Conservation (phyloP, 768 basidiomycete species). For the Terana coerulea region DNA sequence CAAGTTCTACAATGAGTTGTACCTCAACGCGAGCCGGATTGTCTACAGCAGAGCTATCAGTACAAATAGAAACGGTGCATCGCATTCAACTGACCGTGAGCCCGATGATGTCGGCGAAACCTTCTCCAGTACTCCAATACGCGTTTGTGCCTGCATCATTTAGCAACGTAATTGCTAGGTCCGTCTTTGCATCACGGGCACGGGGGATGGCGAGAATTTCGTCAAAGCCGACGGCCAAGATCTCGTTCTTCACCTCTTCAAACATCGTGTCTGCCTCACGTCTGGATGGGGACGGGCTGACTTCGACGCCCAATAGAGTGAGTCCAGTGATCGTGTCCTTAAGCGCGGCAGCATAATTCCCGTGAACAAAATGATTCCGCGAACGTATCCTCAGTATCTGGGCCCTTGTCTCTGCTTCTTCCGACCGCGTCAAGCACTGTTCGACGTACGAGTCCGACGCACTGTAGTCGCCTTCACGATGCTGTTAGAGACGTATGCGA, state of each 20-base stretch:
- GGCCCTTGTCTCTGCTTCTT: slow-evolving; percentile 51
- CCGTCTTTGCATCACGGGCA: slow-evolving; percentile 53
- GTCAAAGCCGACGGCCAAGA: slow-evolving; percentile 65
- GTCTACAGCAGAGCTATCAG: slow-evolving; percentile 37
- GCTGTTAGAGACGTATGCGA: neutral
- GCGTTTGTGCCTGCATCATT: slow-evolving; percentile 73
- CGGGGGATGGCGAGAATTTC: slow-evolving; percentile 60
- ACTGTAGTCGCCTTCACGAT: slow-evolving; percentile 45
- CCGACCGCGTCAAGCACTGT: slow-evolving; percentile 49
- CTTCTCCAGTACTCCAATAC: slow-evolving; percentile 60
- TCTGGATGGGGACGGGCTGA: slow-evolving; percentile 48
- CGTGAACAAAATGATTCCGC: slow-evolving; percentile 60
- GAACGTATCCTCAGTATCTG: slow-evolving; percentile 56
- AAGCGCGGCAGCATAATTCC: slow-evolving; percentile 52
- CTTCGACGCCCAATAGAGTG: slow-evolving; percentile 56
- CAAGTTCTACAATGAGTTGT: slow-evolving; percentile 14
- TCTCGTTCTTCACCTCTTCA: slow-evolving; percentile 66
- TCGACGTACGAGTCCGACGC: slow-evolving; percentile 49
- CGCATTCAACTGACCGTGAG: slow-evolving; percentile 48
- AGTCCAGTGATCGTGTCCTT: slow-evolving; percentile 57
- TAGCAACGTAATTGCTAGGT: slow-evolving; percentile 61
- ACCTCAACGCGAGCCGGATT: slow-evolving; percentile 63
- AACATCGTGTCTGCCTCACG: slow-evolving; percentile 62
- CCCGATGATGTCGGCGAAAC: slow-evolving; percentile 61
- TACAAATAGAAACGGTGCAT: neutral